These are phyloP conservation scores for Darksidea phi DNA, from an alignment of 495 filamentous ascomycete species.

Conservation along the genomic window DNA sequence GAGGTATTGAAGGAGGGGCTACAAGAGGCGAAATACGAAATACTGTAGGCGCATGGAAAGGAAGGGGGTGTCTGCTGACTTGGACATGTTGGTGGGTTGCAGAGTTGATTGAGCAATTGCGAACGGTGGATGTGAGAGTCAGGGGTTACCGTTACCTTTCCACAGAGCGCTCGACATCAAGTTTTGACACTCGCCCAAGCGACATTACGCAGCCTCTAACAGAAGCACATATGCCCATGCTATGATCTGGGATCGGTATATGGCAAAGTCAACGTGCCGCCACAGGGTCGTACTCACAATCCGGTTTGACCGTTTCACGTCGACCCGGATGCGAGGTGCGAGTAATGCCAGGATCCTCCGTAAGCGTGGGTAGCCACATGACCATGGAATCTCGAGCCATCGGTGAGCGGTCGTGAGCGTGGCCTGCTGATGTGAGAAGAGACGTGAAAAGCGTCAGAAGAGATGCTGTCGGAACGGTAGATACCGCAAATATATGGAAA, in stretches of 20 bases:
- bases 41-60: too few species aligned
- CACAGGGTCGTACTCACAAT: neutral
- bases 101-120: too few species aligned
- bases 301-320: constrained; percentile 6
- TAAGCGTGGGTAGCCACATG: too few species aligned
- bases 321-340: neutral
- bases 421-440: constrained; percentile 14
- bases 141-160: too few species aligned
- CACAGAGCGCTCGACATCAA: too few species aligned
- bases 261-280: neutral
- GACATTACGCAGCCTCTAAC: too few species aligned
- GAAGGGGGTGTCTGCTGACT: too few species aligned
- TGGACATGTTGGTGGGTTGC: too few species aligned
- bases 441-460: constrained; percentile 14
- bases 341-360: neutral
- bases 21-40: too few species aligned
- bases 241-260: constrained; percentile 12
- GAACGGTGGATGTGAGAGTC: too few species aligned
- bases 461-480: constrained; percentile 10
- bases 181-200: too few species aligned
- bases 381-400: too few species aligned
- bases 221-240: neutral
- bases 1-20: neutral
- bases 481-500: constrained; percentile 16
- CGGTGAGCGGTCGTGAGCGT: neutral